A percentile compares a stretch with the other conserved stretches of the same genome.
Evolutionary conservation across 2,329 filamentous ascomycete species (phyloP).

Genomic region (Penicillium sp.): DNA sequence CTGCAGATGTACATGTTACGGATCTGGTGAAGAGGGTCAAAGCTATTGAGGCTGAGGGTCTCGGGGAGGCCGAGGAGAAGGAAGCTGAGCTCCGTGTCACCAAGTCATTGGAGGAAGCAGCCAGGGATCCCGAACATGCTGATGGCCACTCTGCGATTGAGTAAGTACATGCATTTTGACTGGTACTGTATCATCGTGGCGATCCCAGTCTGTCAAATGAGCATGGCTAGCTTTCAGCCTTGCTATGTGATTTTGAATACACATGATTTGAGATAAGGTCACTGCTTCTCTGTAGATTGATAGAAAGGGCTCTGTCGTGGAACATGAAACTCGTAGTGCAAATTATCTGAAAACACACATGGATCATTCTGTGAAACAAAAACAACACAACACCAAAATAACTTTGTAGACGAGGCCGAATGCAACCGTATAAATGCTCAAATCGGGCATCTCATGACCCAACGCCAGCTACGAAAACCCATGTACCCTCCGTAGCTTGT

Average conservation of each 20-base stretch:
- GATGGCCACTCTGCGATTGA: conserved; percentile 17
- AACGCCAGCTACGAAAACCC: not conserved
- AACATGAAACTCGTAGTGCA: not conserved
- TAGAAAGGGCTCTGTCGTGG: not conserved
- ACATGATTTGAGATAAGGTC: not conserved
- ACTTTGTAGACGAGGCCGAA: not conserved
- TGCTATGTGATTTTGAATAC: not conserved
- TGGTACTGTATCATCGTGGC: not conserved
- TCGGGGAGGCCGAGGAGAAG: conserved; percentile 32
- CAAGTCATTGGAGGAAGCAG: conserved; percentile 23
- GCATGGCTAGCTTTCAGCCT: not conserved
- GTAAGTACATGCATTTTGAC: conserved; percentile 1
- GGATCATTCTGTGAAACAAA: not conserved
- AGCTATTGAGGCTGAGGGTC: conserved; percentile 54
- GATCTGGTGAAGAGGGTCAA: conserved; percentile 76
- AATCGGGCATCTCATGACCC: not conserved
- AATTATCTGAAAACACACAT: not conserved
- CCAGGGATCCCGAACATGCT: conserved; percentile 11
- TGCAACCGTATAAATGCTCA: not conserved
- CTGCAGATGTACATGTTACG: conserved; percentile 78
- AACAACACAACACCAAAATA: not conserved
- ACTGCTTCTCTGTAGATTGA: not conserved
- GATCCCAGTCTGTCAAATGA: too few species aligned
- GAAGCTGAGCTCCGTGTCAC: conserved; percentile 32
- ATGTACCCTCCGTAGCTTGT: not conserved